Percentiles rank a stretch among this genome's conserved stretches.
Conservation (phyloP, 441 rosid species). For the Syzygium syzygioides region DNA sequence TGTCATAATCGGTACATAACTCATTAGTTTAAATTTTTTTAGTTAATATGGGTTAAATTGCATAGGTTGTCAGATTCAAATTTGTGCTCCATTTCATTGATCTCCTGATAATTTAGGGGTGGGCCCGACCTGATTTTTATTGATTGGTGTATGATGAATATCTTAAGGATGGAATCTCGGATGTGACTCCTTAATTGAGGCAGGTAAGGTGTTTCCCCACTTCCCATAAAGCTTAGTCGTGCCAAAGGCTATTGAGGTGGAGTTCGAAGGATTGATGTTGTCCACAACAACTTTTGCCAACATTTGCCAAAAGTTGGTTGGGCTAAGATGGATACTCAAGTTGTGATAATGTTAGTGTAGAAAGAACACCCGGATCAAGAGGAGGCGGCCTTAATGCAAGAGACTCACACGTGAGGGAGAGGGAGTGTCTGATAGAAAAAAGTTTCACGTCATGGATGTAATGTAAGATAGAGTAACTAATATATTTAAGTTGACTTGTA, state of each 20-base stretch:
- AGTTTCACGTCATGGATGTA: not conserved
- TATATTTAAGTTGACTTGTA: not conserved
- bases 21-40: not conserved
- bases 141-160: not conserved
- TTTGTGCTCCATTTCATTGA: not conserved
- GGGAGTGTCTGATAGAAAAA: not conserved
- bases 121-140: not conserved
- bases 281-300: not conserved
- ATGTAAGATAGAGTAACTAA: not conserved
- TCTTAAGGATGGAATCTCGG: not conserved
- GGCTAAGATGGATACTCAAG: not conserved
- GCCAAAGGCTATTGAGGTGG: not conserved
- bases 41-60: accelerated
- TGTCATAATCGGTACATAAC: not conserved
- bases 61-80: not conserved
- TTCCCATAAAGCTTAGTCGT: not conserved
- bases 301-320: not conserved
- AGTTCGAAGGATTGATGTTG: not conserved
- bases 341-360: not conserved
- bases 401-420: not conserved
- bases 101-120: not conserved
- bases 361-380: not conserved
- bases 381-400: not conserved
- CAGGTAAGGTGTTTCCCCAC: not conserved
- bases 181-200: not conserved